phyloP scores from a whole-genome alignment of 2,329 filamentous ascomycete species.

The Claviceps arundinis region DNA sequence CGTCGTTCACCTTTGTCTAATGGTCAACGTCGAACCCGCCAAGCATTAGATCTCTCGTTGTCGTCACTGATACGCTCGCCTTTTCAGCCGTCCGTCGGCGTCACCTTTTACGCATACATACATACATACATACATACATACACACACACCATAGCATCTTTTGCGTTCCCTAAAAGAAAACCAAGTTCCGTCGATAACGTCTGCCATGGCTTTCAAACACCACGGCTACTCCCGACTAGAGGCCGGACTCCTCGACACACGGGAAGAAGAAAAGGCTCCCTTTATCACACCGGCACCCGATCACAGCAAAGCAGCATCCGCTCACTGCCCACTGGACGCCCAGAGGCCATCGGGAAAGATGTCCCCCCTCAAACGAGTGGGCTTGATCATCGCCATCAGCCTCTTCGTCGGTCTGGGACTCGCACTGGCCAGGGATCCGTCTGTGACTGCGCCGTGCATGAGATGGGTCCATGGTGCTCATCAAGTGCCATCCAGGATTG shows the following conservation, averaged over 20 bases:
- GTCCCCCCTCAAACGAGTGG: conserved; percentile 8
- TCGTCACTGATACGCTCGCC: conserved; percentile 1
- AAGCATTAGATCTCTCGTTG: not conserved
- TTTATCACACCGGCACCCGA: conserved; percentile 3
- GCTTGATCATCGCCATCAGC: conserved; percentile 11
- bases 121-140: not conserved
- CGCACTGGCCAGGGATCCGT: conserved; percentile 3
- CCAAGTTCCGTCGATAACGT: conserved; percentile 6
- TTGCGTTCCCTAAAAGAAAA: not conserved
- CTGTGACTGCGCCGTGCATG: not conserved
- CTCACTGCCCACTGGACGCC: not conserved
- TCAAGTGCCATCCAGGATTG: not conserved
- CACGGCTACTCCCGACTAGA: conserved; percentile 9
- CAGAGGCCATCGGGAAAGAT: conserved; percentile 5
- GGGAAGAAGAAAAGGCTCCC: conserved; percentile 12
- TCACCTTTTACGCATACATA: not conserved
- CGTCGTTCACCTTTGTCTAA: not conserved
- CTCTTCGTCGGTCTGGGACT: conserved; percentile 16
- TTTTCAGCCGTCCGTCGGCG: not conserved
- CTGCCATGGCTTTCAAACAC: conserved; percentile 4
- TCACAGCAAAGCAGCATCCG: not conserved
- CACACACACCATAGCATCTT: not conserved
- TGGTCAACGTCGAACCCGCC: not conserved
- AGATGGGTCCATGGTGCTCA: conserved; percentile 1
- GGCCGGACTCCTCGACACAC: conserved; percentile 12